A percentile compares a stretch with the other conserved stretches of the same genome.
Evolutionary conservation across 495 filamentous ascomycete genomes (phyloP).

Genomic region (Tuber umbilicatum): DNA sequence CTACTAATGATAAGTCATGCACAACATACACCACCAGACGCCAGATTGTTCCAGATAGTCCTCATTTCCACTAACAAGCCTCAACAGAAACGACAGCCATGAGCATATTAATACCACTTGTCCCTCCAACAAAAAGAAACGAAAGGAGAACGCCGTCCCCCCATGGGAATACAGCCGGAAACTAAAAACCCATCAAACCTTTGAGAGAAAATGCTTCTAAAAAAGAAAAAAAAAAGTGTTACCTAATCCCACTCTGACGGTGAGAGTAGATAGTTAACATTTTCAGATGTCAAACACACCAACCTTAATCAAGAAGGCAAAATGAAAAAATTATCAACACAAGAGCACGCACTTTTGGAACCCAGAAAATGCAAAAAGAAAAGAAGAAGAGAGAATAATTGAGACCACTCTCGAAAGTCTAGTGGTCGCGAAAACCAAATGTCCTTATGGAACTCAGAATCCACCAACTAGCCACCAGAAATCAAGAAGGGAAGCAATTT

Average conservation of each 20-base stretch:
- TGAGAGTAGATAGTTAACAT: slow-evolving; percentile 1
- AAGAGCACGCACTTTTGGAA: not conserved
- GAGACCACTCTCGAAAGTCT: not conserved
- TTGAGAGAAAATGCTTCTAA: not conserved
- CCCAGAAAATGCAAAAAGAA: not conserved
- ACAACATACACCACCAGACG: not conserved
- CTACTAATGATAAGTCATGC: slow-evolving; percentile 2
- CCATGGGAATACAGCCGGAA: not conserved
- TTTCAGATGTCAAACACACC: slow-evolving; percentile 6
- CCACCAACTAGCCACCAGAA: not conserved
- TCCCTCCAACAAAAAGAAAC: not conserved
- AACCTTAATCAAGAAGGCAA: not conserved
- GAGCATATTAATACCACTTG: slow-evolving; percentile 1
- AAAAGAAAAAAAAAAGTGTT: not conserved
- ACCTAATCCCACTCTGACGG: not conserved
- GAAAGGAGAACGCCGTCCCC: not conserved
- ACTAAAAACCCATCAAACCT: not conserved
- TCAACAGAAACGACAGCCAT: not conserved
- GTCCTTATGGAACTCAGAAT: not conserved
- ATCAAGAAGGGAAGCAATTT: not conserved
- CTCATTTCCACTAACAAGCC: not conserved
- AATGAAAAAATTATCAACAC: not conserved
- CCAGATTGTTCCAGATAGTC: not conserved
- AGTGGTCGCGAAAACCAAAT: not conserved
- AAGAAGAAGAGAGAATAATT: not conserved